Evolutionary conservation across 148 eudicot genomes (phyloP).

Genomic region (Amaranthus palmeri): DNA sequence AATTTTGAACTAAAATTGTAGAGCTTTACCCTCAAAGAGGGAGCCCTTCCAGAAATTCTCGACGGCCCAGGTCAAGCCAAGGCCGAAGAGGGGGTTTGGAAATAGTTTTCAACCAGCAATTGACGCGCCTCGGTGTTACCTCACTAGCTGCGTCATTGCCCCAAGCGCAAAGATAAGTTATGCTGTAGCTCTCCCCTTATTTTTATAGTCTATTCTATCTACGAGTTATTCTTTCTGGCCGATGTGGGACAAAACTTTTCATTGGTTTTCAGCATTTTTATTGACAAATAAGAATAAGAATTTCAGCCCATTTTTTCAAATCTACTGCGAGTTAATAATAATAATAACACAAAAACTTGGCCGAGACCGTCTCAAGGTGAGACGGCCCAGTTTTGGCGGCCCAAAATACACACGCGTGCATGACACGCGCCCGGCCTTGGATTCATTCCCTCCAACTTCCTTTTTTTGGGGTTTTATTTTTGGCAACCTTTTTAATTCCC

Average conservation of each 20-base stretch:
- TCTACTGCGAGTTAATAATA: no score
- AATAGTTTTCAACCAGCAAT: slow-evolving; percentile 58
- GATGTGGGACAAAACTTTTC: slow-evolving; percentile 23
- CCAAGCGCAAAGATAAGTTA: slow-evolving; percentile 41
- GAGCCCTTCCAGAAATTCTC: slow-evolving; percentile 52
- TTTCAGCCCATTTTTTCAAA: no score
- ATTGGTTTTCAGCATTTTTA: no score
- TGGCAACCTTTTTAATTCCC: no score
- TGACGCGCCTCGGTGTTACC: slow-evolving; percentile 57
- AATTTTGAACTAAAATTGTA: slow-evolving; percentile 20
- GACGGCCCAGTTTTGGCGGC: no score
- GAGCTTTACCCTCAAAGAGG: slow-evolving; percentile 33
- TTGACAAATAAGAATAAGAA: no score
- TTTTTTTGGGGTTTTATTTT: no score
- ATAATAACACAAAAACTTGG: no score
- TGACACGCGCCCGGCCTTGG: no score
- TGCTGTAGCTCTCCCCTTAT: accelerated
- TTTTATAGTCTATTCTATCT: not conserved
- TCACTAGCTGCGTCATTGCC: slow-evolving; percentile 55
- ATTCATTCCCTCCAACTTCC: no score
- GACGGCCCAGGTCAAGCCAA: slow-evolving; percentile 34
- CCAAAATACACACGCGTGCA: no score
- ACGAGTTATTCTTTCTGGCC: accelerated
- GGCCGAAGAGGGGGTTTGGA: slow-evolving; percentile 55
- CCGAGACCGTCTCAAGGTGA: no score